Percentiles rank a stretch among this genome's conserved stretches.
Evolutionary conservation across 108 stramenopile species (phyloP).

Genomic region (Nitzschia sp.): DNA sequence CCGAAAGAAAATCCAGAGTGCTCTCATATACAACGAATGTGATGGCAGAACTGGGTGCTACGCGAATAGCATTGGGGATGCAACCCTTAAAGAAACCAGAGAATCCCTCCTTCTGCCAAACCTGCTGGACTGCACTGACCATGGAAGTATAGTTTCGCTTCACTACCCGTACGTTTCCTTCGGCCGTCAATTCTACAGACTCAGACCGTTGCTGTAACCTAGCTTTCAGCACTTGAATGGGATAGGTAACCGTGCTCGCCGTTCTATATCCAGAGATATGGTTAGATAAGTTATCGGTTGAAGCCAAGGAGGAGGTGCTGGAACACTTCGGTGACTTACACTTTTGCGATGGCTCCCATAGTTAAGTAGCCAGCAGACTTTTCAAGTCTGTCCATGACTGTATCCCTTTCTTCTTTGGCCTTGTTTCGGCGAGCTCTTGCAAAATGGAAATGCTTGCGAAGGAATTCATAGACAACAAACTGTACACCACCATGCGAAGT

Average conservation of each 20-base stretch:
- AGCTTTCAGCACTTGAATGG: conserved; percentile 94
- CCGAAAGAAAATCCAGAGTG: conserved; percentile 49
- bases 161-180: conserved; percentile 64
- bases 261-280: conserved; percentile 29
- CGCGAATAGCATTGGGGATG: conserved; percentile 91
- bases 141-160: conserved; percentile 76
- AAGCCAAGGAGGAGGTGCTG: conserved; percentile 3
- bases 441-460: conserved; percentile 73
- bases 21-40: conserved; percentile 96
- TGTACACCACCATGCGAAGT: conserved; percentile 97
- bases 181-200: conserved; percentile 58
- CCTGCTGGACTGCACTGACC: conserved; percentile 53
- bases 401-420: conserved; percentile 7
- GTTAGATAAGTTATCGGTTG: background rate
- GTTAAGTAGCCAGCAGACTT: conserved; percentile 80
- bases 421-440: conserved; percentile 28
- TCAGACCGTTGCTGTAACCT: conserved; percentile 92
- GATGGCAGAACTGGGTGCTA: conserved; percentile 95
- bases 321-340: conserved; percentile 53
- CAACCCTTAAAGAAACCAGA: conserved; percentile 94
- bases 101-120: conserved; percentile 78
- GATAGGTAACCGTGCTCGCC: conserved; percentile 87
- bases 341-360: conserved; percentile 83
- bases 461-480: conserved; percentile 94
- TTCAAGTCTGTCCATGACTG: conserved; percentile 45